phyloP scores from a whole-genome alignment of 169 alveolate species.

The Plasmodium vivax region DNA sequence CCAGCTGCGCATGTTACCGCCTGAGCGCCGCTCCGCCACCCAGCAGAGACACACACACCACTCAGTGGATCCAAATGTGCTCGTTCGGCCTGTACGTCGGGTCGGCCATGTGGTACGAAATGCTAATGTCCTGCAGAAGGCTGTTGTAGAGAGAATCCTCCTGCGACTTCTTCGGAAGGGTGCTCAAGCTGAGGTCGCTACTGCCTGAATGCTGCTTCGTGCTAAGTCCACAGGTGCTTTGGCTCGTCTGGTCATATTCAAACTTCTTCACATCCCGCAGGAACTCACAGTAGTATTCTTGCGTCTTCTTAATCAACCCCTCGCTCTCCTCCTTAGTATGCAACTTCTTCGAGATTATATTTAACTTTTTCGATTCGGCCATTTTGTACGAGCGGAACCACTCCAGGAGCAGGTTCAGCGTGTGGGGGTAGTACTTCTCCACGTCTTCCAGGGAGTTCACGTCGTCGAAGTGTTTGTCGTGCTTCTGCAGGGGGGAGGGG shows the following conservation, averaged over 20 bases:
- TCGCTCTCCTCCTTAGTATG: slow-evolving; percentile 36
- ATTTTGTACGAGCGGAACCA: slow-evolving; percentile 74
- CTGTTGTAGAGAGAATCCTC: slow-evolving; percentile 19
- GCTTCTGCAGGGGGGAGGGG: neutral
- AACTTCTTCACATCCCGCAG: slow-evolving; percentile 11
- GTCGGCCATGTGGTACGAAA: slow-evolving; percentile 26
- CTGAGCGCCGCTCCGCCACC: neutral
- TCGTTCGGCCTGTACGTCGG: slow-evolving; percentile 8
- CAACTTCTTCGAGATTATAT: slow-evolving; percentile 36
- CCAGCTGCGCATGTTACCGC: neutral
- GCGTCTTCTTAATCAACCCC: slow-evolving; percentile 31
- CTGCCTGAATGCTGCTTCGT: neutral
- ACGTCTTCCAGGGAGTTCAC: slow-evolving; percentile 29
- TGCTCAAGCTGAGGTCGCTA: neutral
- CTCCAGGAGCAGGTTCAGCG: slow-evolving; percentile 29
- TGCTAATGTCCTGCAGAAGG: slow-evolving; percentile 10
- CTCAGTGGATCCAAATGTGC: slow-evolving; percentile 33
- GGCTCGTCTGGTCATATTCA: neutral
- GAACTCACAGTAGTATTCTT: slow-evolving; percentile 49
- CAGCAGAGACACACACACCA: neutral
- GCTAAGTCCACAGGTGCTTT: slow-evolving; percentile 3
- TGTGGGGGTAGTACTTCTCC: slow-evolving; percentile 59
- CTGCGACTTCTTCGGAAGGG: neutral
- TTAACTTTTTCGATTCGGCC: slow-evolving; percentile 63
- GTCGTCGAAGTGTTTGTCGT: slow-evolving; percentile 35